Evolutionary conservation across 768 basidiomycete genomes (phyloP), one percentile per base, ranked within the genome.

Genomic region (Trametes villosa): DNA sequence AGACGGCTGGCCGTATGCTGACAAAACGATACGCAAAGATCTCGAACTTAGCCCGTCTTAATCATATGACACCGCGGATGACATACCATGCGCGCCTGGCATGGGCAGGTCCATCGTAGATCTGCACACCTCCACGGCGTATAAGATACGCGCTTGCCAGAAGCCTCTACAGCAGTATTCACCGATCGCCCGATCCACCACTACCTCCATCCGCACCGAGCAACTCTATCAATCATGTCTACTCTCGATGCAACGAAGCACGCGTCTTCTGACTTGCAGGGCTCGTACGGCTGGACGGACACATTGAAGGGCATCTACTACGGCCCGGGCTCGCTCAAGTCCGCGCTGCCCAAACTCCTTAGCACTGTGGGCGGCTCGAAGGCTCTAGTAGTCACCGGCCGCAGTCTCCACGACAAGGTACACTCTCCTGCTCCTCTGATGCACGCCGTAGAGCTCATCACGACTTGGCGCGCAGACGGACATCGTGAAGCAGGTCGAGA

Each of bases 361-460:
- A 64, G 79, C 24, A 71, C 70, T 9, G 67, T 92, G 34, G 81
- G 80, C 24, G 83, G 78, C 29, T 84, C 79, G 69, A 89, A 83
- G 72, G 91, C 85, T 3, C 71, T 92, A 29, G 71, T 92, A 54
- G 81, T 92, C 46, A 92, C 91, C 3, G 90, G 91, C 29, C 86
- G 76, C 68, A 88, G 83, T 59, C 77, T 93, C 31, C 74, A 83
- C 58, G 75, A 83, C 24, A 91, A 91, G 83, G 89, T 83, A 22
- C 31, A 3, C 40, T 3, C 15, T 40, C n/a, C 18, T 30, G 24
- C 15, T n/a, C 46, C 4, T 20, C n/a, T 31, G 38, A 7, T 4
- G 5, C 9, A 12, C 34, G 4, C 31, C 13, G 20, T 1, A 9
- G 6, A 26, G 26, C 41, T 26, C 44, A 5, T 20, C 34, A 27